Base-by-base conservation (phyloP, 2,329 filamentous ascomycete species). In the Cyphellophora attinorum region DNA sequence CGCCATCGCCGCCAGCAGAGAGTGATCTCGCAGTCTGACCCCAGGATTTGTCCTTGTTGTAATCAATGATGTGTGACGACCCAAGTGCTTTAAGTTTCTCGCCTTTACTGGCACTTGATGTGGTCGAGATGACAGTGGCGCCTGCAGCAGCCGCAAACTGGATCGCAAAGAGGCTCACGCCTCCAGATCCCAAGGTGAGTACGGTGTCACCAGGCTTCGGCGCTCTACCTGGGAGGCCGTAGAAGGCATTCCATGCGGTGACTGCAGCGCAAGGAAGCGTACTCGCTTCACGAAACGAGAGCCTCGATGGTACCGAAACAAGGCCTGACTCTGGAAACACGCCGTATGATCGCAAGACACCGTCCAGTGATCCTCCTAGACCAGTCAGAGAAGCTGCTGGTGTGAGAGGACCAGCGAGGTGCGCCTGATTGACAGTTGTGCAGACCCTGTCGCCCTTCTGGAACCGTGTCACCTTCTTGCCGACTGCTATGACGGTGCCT, bases 321-420 rank as follows among this genome's bases (percentile, higher is more conserved):
- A 89, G 64, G 2, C 81, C 81, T 15, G 57, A 70, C 60, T 86
- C 77, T 40, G 74, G 67, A 53, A 82, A 85, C 10, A 74, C 70
- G 38, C 63, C 81, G 45, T 81, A 77, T 46, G 80, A 65, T 28
- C 80, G 72, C 17, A 89, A 65, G 0, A 70, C 72, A 40, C 84
- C 84, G 48, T 86, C 73, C 1, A 80, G 34, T 11, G 65, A 65
- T 33, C 81, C 81, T 35, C 84, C 83, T 1, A 86, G 68, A 2
- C 79, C 79, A 1, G 74, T 76, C 1, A 39, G 34, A 5, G 60
- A 36, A 15, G 57, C 59, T 1, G 44, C 40, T 56, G 11, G 45
- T 17, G 60, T 58, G 12, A 74, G 53, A 2, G 59, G 58, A 28
- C 68, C 71, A 16, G 59, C 68, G 33, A 72, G 59, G 46, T 76